Percentiles rank a stretch among this genome's conserved stretches.
phyloP scores from a whole-genome alignment of 768 basidiomycete genomes.

The Tephrocybe rancida region DNA sequence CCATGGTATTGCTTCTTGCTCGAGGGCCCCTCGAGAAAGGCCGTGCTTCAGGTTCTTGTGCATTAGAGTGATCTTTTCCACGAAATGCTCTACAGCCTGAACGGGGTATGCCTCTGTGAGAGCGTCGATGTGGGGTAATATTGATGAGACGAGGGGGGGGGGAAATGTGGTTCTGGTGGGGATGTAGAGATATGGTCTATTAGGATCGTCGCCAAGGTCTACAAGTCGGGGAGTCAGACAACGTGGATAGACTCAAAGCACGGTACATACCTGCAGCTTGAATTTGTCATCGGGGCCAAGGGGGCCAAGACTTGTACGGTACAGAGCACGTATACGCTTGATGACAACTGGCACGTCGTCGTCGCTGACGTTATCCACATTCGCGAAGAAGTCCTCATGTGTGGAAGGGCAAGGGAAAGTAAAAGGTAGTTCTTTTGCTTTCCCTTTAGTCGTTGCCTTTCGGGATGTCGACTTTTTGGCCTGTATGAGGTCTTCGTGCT shows the following conservation, averaged over 20 bases:
- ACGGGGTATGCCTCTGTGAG: constrained; percentile 84
- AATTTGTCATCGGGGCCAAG: constrained; percentile 88
- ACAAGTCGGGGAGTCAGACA: neutral
- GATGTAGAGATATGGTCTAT: constrained; percentile 90
- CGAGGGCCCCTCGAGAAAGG: constrained; percentile 66
- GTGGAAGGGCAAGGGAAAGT: constrained; percentile 88
- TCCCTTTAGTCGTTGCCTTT: constrained; percentile 31
- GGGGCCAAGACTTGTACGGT: constrained; percentile 95
- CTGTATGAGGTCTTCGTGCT: constrained; percentile 44
- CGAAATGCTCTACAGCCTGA: constrained; percentile 75
- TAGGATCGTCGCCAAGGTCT: constrained; percentile 78
- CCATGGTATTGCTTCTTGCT: constrained; percentile 76
- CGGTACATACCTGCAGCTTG: constrained; percentile 76
- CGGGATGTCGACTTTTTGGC: constrained; percentile 19
- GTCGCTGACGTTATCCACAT: constrained; percentile 71
- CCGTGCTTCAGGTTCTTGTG: constrained; percentile 92
- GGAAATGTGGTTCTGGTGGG: constrained; percentile 60
- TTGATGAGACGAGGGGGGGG: constrained; percentile 58
- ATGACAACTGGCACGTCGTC: constrained; percentile 78
- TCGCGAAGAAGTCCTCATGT: constrained; percentile 89
- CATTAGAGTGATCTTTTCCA: constrained; percentile 85
- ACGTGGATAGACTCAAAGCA: neutral
- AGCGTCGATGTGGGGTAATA: constrained; percentile 78
- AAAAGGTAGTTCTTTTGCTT: constrained; percentile 75
- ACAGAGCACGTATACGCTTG: constrained; percentile 86